Evolutionary conservation across 257 asterid genomes (phyloP), one percentile per base, ranked within the genome.

Genomic region (Solanum sejunctum): DNA sequence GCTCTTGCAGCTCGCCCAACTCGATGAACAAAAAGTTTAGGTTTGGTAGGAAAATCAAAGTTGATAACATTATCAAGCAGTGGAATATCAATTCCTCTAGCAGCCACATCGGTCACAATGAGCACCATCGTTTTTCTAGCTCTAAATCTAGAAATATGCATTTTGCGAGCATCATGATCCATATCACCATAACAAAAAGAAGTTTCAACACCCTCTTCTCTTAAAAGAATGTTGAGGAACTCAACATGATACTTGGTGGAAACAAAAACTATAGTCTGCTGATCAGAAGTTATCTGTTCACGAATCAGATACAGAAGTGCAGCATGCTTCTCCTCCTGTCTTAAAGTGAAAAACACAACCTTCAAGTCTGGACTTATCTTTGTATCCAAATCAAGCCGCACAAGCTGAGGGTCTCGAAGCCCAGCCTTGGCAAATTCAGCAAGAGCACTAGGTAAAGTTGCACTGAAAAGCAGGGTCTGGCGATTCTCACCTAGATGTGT

Each of bases 1-100:
- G 99, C 99, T 91, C 99, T 93, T 63, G 99, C 99, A 84, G 95
- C 99, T 86, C 98, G 91, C n/a, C 99, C 99, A 36, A 97, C 99
- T 49, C 99, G 95, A 89, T 97, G 99, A 87, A 97, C 93, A 87
- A 97, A 97, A 80, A 97, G 98, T 85, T 97, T 97, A 66, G 99
- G 99, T 86, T 88, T 97, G 41, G 95, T 90, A 49, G 99, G 98
- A 88, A 92, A 97, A 85, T 97, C 99, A 84, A 91, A 95, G 87
- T 97, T 97, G 84, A 97, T 86, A 54, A 97, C 99, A 88, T 97
- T 95, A 84, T 97, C 99, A 55, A 97, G 98, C 89, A 97, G 89
- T 58, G 99, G 98, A 66, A 97, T 97, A 88, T 97, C 99, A 72
- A 97, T 95, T 84, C 99, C 99, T 87, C 98, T 89, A n/a, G 99